Conservation (phyloP, 495 filamentous ascomycete genomes). For the Penicillium goetzii region DNA sequence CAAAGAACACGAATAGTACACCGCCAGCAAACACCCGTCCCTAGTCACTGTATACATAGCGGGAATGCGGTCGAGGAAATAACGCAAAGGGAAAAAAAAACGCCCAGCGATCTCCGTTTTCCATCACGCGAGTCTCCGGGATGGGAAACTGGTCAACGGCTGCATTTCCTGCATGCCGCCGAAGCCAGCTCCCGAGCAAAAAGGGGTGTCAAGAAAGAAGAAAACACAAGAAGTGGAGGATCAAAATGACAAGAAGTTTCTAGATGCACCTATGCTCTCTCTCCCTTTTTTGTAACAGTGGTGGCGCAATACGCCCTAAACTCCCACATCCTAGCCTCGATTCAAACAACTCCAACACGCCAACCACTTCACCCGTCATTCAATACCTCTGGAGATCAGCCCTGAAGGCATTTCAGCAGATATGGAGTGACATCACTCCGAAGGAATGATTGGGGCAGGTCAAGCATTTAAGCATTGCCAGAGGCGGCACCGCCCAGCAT, state of each 20-base stretch:
- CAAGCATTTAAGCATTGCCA: conserved; percentile 38
- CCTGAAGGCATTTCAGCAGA: conserved; percentile 6
- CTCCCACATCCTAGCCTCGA: neutral
- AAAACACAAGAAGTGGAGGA: conserved; percentile 11
- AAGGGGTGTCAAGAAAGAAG: neutral
- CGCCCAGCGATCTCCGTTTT: conserved; percentile 12
- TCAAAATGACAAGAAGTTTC: neutral
- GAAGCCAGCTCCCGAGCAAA: conserved; percentile 21
- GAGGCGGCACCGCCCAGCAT: conserved; percentile 47
- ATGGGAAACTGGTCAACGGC: conserved; percentile 30
- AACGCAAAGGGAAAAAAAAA: conserved; percentile 13
- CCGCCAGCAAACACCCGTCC: conserved; percentile 27
- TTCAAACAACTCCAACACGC: neutral
- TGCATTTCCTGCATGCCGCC: conserved; percentile 46
- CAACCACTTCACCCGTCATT: neutral
- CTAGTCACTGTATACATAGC: conserved; percentile 24
- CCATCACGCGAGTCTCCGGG: conserved; percentile 14
- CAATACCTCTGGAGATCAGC: neutral
- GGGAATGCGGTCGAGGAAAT: conserved; percentile 21
- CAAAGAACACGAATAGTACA: conserved; percentile 22
- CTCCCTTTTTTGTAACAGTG: neutral
- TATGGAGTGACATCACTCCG: neutral
- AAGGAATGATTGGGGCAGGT: neutral
- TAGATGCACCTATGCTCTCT: conserved; percentile 1
- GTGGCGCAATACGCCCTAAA: neutral